Evolutionary conservation across 495 filamentous ascomycete genomes (phyloP), one percentile per base, ranked within the genome.

Genomic region (Pseudevernia furfuracea): DNA sequence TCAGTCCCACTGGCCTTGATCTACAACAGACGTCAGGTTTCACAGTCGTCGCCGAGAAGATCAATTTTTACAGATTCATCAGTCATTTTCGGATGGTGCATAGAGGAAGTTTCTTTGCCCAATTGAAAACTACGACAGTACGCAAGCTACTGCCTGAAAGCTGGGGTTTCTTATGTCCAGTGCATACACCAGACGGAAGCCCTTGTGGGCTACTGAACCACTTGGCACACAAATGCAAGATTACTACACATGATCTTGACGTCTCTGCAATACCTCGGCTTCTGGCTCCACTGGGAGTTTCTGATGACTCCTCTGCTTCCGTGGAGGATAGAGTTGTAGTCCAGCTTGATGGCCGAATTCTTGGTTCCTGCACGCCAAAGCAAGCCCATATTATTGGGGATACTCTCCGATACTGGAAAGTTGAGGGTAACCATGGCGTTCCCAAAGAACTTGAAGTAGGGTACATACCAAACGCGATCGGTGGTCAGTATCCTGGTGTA

Each of bases 41-140:
- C 76, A 95, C 89, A 0, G 89, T 98, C 44, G 93, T 97, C 62
- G 94, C 94, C 6, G 94, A 98, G 75, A 97, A 97, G 81, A 92
- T 97, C 71, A 98, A 98, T 80, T 98, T 97, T 79, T 87, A 95
- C 71, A 89, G 94, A 68, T 98, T 98, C 78, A 95, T 98, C 77
- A 93, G 90, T 78, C 94, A 98, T 74, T 98, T 98, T 81, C 91
- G 94, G 59, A 97, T 96, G 91, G 91, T 98, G 65, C 94, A 98
- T 75, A 83, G 94, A 86, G 94, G 94, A 77, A 94, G 90, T 75
- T 97, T 98, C 84, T 97, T 98, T 75, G 93, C 94, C 12, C 89
- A 97, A 71, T 73, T 98, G 68, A 98, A 97, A 75, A 98, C 94
- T 1, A 98, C 94, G 8, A 93, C 94, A 1, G 94, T 98, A 41